phyloP scores from a whole-genome alignment of 2,329 filamentous ascomycete genomes.

The Verticillium tricorpus region DNA sequence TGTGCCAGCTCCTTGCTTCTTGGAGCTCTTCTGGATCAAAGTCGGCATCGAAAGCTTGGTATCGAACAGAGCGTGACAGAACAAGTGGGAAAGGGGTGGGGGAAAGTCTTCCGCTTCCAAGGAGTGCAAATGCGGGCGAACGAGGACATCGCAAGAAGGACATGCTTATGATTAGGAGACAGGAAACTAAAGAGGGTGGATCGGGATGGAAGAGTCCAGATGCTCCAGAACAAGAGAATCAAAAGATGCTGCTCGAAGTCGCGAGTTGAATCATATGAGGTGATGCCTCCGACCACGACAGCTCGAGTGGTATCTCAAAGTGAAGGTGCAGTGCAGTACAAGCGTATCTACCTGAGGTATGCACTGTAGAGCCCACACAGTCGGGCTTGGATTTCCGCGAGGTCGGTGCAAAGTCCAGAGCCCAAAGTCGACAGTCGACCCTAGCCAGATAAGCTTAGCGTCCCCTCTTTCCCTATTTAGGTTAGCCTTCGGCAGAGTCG shows the following conservation, averaged over 20 bases:
- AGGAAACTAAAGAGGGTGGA: neutral
- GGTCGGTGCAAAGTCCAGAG: too few relatives aligned
- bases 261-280: too few relatives aligned
- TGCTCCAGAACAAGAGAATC: too few relatives aligned
- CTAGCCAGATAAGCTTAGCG: neutral
- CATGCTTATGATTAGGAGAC: neutral
- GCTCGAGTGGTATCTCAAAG: too few relatives aligned
- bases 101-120: neutral
- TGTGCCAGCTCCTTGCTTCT: constrained; percentile 48
- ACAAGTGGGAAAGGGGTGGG: neutral
- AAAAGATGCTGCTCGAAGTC: too few relatives aligned
- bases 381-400: too few relatives aligned
- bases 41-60: constrained; percentile 43
- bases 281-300: too few relatives aligned
- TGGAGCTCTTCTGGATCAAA: constrained; percentile 46
- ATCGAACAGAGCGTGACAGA: constrained; percentile 19
- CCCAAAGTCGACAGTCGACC: too few relatives aligned
- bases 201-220: neutral
- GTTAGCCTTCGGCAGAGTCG: neutral
- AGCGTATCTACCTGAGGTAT: too few relatives aligned
- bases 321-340: too few relatives aligned
- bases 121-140: neutral
- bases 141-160: neutral
- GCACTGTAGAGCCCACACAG: too few relatives aligned
- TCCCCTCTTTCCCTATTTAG: neutral